These are phyloP conservation scores for Flammula alnicola DNA, from an alignment of 1,284 basidiomycete genomes.

Conservation along the genomic window DNA sequence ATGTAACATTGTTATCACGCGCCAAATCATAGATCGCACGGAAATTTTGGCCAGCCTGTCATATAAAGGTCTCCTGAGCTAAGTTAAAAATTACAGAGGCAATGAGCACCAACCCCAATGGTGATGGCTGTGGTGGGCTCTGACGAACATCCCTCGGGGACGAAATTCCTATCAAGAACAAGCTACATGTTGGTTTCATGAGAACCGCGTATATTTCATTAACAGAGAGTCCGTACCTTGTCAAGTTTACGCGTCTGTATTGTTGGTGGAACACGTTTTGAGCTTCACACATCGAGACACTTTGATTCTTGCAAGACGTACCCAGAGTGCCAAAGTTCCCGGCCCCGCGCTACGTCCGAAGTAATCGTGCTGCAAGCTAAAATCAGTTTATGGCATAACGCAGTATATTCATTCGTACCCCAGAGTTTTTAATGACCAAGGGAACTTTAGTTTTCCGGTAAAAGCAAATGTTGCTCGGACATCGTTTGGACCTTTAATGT, in stretches of 20 bases:
- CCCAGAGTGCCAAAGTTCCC: slow-evolving; percentile 46
- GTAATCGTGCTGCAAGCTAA: slow-evolving; percentile 45
- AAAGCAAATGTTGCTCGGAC: slow-evolving; percentile 47
- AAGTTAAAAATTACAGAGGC: neutral
- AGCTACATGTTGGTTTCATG: slow-evolving; percentile 29
- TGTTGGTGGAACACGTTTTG: neutral
- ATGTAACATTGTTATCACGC: slow-evolving; percentile 40
- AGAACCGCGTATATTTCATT: neutral
- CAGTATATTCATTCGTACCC: slow-evolving; percentile 30
- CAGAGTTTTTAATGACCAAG: slow-evolving; percentile 54
- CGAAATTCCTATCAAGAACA: slow-evolving; percentile 35
- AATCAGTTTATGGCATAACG: neutral
- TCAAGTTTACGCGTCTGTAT: slow-evolving; percentile 44
- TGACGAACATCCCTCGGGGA: slow-evolving; percentile 39
- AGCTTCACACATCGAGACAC: neutral
- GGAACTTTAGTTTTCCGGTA: slow-evolving; percentile 42
- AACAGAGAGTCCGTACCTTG: slow-evolving; percentile 28
- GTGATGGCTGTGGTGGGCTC: slow-evolving; percentile 36
- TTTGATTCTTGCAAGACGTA: slow-evolving; percentile 19
- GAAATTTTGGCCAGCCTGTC: slow-evolving; percentile 47
- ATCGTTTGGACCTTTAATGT: slow-evolving; percentile 43
- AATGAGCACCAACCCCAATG: slow-evolving; percentile 35
- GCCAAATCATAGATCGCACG: slow-evolving; percentile 44
- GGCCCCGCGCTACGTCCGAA: slow-evolving; percentile 49
- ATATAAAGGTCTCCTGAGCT: too few relatives aligned